phyloP scores from a whole-genome alignment of 164 flowering plant species.

The Hamamelis virginiana region DNA sequence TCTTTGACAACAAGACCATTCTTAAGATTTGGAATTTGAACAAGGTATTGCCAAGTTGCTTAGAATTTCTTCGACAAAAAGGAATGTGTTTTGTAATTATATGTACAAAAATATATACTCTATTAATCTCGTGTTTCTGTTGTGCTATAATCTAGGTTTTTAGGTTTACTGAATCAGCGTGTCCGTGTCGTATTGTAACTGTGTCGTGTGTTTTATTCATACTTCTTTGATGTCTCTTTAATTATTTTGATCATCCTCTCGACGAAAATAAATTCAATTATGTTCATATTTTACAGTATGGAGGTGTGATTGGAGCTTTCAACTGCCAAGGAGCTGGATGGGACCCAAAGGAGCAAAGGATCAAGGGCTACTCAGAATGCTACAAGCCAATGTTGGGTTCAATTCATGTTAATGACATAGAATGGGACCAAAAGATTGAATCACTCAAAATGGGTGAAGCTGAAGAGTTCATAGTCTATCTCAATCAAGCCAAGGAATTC shows the following conservation, averaged over 20 bases:
- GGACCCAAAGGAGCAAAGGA: constrained; percentile 65
- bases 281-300: constrained; percentile 42
- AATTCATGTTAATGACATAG: constrained; percentile 59
- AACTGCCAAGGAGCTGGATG: constrained; percentile 96
- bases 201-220: too few species aligned
- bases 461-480: constrained; percentile 57
- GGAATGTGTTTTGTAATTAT: too few species aligned
- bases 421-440: constrained; percentile 70
- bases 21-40: constrained; percentile 92
- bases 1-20: constrained; percentile 62
- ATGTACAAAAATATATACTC: too few species aligned
- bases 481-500: constrained; percentile 50
- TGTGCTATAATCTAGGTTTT: too few species aligned
- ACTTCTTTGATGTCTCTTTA: too few species aligned
- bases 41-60: too few species aligned
- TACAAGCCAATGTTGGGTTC: constrained; percentile 61
- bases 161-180: too few species aligned
- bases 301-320: constrained; percentile 89
- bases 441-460: constrained; percentile 44
- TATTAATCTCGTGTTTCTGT: too few species aligned
- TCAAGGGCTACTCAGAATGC: constrained; percentile 66
- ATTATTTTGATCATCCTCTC: background rate
- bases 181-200: too few species aligned
- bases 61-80: too few species aligned
- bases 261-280: background rate